Evolutionary conservation across 306 rosid species (phyloP), one percentile per base, ranked within the genome.

Genomic region (Vigna unguiculata): DNA sequence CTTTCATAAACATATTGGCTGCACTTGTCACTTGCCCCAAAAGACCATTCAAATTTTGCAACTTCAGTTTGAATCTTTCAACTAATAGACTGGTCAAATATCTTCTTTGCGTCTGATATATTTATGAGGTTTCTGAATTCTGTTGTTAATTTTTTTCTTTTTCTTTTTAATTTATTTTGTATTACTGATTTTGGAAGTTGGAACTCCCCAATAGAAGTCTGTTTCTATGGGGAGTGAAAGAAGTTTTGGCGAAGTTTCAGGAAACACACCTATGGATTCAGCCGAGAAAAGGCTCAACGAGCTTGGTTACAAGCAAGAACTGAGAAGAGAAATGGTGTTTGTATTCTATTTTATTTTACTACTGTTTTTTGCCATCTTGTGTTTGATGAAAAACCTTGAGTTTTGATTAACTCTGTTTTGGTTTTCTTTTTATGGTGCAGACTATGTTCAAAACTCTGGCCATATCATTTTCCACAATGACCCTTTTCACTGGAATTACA

Each of bases 401-500:
- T n/a, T 69, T 40, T 48, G 17, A 38, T 34, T 68, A 69, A 65
- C 7, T 64, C 15, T 30, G 49, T 71, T 22, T 4, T 9, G 3
- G 4, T 17, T 59, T 72, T 57, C 41, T 16, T 3, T 36, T 77
- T 82, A 40, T 70, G 30, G 9, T 85, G 86, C 92, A 93, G 98
- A 89, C 92, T 64, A 4, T 93, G 89, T 93, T 93, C 87, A 93
- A 93, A 76, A 90, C 98, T 40, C 88, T 93, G 48, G 96, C 98
- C n/a, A 90, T 93, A 80, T 86, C 94, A 40, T 93, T 93, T 72
- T 93, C 97, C 32, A 89, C 94, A 4, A 90, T 93, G 96, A 87
- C 94, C 12, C 91, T 93, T 68, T 93, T 93, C 88, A 90, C 94
- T n/a, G 98, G 98, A 78, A 93, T 93, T n/a, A 93, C 98, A 64